Evolutionary conservation across 805 yeast genomes (phyloP), one percentile per base, ranked within the genome.

Genomic region (Candida wancherniae): DNA sequence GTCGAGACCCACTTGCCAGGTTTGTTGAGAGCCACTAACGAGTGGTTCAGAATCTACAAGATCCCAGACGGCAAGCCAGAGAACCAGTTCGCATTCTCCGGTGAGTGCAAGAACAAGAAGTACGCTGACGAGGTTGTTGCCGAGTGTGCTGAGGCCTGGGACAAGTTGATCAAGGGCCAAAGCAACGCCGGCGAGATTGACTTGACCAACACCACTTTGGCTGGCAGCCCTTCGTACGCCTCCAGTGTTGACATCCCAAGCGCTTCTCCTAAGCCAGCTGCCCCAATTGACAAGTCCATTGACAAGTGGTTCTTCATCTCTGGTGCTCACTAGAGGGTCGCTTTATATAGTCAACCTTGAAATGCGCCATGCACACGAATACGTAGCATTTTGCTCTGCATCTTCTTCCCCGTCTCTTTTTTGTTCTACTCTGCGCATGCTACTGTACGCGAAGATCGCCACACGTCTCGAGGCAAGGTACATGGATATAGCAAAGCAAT

Each of bases 271-370:
- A 61, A 68, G 46, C 74, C 88, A 44, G 87, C 88, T 58, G 96
- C 94, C 44, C 94, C 96, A 64, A 85, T 92, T 61, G 98, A 90
- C 73, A 77, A 84, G 67, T 85, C 96, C 34, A 70, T 90, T 59
- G 97, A 90, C 76, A 90, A 90, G 71, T 90, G 98, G 98, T 90
- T 92, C 77, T 90, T 78, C 79, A 90, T 90, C 58, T 85, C 90
- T 39, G 92, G 90, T 67, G 79, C 83, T 42, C 70, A 65, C 49
- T 65, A 61, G 51, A 24, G 36, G 21, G 11, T 14, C n/a, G n/a
- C n/a, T n/a, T n/a, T n/a, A n/a, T n/a, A n/a, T n/a, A n/a, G n/a
- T n/a, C n/a, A n/a, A n/a, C n/a, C n/a, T n/a, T n/a, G n/a, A n/a
- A n/a, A n/a, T n/a, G n/a, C n/a, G n/a, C n/a, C n/a, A n/a, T n/a